Evolutionary conservation across 768 basidiomycete genomes (phyloP), one percentile per base, ranked within the genome.

Genomic region (Agrocybe pediades): DNA sequence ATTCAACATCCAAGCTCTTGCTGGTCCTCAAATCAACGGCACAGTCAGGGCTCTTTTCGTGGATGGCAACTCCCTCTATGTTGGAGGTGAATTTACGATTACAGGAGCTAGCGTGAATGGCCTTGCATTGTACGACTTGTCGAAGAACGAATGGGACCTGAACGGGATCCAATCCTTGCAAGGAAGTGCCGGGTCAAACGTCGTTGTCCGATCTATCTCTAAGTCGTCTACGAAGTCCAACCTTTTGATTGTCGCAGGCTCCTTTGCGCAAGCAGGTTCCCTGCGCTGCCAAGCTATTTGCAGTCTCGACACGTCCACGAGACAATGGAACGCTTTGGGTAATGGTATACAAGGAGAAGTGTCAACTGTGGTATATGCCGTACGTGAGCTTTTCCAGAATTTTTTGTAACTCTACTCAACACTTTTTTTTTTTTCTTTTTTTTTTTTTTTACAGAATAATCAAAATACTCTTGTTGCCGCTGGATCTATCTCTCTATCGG

Each of bases 41-140:
- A 82, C 86, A 0, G 92, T 98, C 25, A 82, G 81, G 25, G 68
- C 87, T n/a, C 71, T 98, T 2, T 72, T 87, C 17, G 90, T 97
- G 13, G 78, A 86, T 40, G 81, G 75, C n/a, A 73, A 86, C 49
- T 72, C 73, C 27, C 74, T 96, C 9, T 96, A 85, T 67, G 76
- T 97, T 33, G 96, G 94, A 0, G 96, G 96, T 40, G 80, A 91
- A 65, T 96, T 92, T 65, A 85, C 81, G 16, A 67, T 90, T 51
- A 62, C 76, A 5, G 81, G 79, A n/a, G 69, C 79, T 39, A 71
- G 71, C 30, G 78, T 78, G 25, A 86, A 85, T 54, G 89, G 89
- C 23, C 81, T 98, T 44, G 88, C 88, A 2, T 72, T 90, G 41
- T 98, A 96, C 65, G 84, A 97, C 65, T 82, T 98, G 16, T 66